phyloP scores from a whole-genome alignment of 192 early-diverging fungal species.

The Entophlyctis luteolus region DNA sequence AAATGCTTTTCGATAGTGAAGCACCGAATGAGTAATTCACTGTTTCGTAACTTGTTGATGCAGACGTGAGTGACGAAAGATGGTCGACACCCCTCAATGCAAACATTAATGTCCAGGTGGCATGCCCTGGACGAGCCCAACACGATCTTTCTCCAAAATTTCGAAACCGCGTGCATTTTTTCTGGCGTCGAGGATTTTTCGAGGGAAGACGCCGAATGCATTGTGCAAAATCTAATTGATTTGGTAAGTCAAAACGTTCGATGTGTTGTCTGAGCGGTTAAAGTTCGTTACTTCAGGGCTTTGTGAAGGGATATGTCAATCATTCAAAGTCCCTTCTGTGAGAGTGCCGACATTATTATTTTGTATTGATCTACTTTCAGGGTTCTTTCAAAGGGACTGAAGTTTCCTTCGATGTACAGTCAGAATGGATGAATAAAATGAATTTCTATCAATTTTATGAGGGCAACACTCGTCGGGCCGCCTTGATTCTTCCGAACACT shows the following conservation, averaged over 20 bases:
- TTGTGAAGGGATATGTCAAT: conserved; percentile 16
- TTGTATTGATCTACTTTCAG: background rate
- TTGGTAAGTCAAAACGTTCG: background rate
- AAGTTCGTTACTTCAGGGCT: background rate
- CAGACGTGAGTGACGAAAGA: background rate
- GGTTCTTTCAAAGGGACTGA: background rate
- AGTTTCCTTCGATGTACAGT: conserved; percentile 11
- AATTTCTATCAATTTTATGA: too few relatives aligned
- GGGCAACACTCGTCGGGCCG: too few relatives aligned
- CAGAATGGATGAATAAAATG: background rate
- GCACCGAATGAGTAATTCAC: background rate
- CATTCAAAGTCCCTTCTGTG: background rate
- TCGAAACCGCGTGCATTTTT: background rate
- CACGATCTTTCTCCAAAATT: conserved; percentile 1
- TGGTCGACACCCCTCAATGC: background rate
- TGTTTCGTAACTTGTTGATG: conserved; percentile 17
- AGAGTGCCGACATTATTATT: background rate
- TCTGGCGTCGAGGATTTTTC: conserved; percentile 1
- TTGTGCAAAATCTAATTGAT: background rate
- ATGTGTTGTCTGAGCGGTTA: background rate
- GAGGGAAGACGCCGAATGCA: conserved; percentile 16
- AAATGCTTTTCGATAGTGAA: conserved; percentile 4
- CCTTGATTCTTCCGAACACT: too few relatives aligned
- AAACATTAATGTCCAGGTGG: background rate
- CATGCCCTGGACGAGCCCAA: background rate